Base-by-base conservation (phyloP, 1,139 yeast species). In the Candida pseudocylindracea region DNA sequence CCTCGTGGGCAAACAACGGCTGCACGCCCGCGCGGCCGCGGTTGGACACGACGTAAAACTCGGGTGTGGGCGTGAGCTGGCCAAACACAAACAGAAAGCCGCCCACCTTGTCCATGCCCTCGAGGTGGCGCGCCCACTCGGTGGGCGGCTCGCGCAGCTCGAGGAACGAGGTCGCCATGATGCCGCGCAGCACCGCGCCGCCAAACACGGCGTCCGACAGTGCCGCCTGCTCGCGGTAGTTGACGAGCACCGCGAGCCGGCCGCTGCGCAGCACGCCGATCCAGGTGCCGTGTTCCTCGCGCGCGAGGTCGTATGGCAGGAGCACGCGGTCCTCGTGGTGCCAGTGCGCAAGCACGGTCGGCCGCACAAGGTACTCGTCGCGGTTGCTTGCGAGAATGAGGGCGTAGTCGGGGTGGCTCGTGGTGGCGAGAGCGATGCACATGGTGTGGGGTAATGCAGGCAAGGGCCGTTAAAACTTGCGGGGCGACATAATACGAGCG, bases 281-380 rank as follows among this genome's bases (percentile, higher is more conserved):
- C 98, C 98, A 88, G 0, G 95, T 79, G 0, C 98, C 96, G 42
- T 70, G 81, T 39, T 72, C 85, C 1, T 57, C 53, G 33, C 88
- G 54, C 1, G 74, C 83, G 41, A 76, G 48, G 49, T 88, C 98
- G 28, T 63, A 54, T 0, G 96, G 96, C 6, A 79, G 52, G 28
- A 53, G 45, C 20, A 39, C 37, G 10, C 45, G 45, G 30, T 50
- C 45, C 10, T 59, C 55, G 12, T 50, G 34, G 7, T 68, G 55
- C 45, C 63, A 59, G n/a, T 60, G 52, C 1, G 91, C 92, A 11
- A 50, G 48, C 37, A 64, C 61, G 0, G 96, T 85, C 3, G 78
- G 73, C 33, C 96, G 54, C 33, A 59, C 63, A 45, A 75, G 71
- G 44, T 56, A 79, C 48, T 88, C 96, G 46, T 88, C 98, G 33